Evolutionary conservation across 2,329 filamentous ascomycete species (phyloP).

Genomic region (Macrophomina phaseolina): DNA sequence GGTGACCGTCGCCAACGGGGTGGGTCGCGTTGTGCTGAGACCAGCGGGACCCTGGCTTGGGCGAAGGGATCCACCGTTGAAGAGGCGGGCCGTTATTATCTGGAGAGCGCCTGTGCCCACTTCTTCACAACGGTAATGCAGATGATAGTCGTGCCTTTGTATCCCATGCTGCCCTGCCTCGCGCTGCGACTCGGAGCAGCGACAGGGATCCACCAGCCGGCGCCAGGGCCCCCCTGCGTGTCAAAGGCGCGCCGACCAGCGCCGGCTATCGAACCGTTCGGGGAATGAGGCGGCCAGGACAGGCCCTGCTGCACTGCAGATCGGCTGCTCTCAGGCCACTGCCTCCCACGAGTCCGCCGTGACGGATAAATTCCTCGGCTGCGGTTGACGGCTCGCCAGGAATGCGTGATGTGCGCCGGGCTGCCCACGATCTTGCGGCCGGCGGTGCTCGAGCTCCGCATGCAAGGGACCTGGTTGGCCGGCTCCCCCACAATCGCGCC

Average conservation of each 20-base stretch:
- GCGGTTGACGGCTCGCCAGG: constrained; percentile 24
- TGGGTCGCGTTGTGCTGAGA: constrained; percentile 38
- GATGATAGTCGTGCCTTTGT: constrained; percentile 34
- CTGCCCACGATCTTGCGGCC: constrained; percentile 25
- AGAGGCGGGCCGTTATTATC: constrained; percentile 32
- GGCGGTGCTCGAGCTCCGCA: constrained; percentile 19
- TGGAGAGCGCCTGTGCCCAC: constrained; percentile 33
- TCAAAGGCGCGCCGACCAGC: constrained; percentile 23
- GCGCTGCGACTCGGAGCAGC: constrained; percentile 28
- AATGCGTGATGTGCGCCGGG: constrained; percentile 26
- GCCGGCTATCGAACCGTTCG: constrained; percentile 47
- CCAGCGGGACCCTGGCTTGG: constrained; percentile 34
- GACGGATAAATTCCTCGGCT: constrained; percentile 34
- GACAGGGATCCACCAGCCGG: constrained; percentile 28
- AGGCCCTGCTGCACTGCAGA: constrained; percentile 49
- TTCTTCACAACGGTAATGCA: constrained; percentile 50
- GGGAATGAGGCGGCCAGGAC: constrained; percentile 45
- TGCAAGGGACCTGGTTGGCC: constrained; percentile 21
- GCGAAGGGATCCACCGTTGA: constrained; percentile 30
- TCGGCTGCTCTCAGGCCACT: constrained; percentile 33
- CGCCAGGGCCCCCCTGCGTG: constrained; percentile 28
- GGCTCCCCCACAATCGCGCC: constrained; percentile 24
- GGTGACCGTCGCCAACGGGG: constrained; percentile 38
- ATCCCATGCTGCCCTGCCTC: constrained; percentile 21
- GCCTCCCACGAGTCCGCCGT: constrained; percentile 26